Evolutionary conservation across 2,329 filamentous ascomycete genomes (phyloP), one percentile per base, ranked within the genome.

Genomic region (Beauveria sp.): DNA sequence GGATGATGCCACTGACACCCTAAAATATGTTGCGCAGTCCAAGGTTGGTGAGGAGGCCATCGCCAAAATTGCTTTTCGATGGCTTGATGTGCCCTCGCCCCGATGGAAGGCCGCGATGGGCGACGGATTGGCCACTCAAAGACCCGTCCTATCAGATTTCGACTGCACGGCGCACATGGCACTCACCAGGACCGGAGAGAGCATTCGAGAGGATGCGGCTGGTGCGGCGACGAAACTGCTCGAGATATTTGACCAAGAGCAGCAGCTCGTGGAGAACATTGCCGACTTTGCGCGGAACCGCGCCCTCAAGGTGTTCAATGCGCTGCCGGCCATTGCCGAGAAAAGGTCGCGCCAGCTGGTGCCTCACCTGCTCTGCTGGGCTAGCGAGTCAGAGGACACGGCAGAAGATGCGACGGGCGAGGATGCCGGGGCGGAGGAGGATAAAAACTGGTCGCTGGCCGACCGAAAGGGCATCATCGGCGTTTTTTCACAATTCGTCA

Each of bases 391-490:
- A 9, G 79, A 81, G 6, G 75, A 75, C 8, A n/a, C 26, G 22
- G 75, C 76, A 20, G 74, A 76, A 48, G 76, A 77, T 10, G 75
- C 76, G 20, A 73, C 74, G 28, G 82, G 80, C n/a, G 74, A 75
- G 7, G 75, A 77, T 16, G 74, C 75, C 26, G 80, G 78, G 5
- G n/a, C 16, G n/a, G 75, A 77, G 63, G 74, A 76, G 24, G 64
- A 64, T 28, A 70, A 76, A 34, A 76, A 80, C 61, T 95, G 91
- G 89, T 83, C 84, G 24, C 78, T 91, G 62, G 86, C 86, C 63
- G 95, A 99, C 71, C 88, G 93, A 65, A 93, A 96, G 71, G 83
- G 88, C 1, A 86, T 97, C 69, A 80, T 99, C 40, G 82, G 82
- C 1, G 80, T 99, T 6, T 92, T 99, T 70, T 84, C 89, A 0